phyloP scores from a whole-genome alignment of 257 asterid species.

The Scutellaria minor region DNA sequence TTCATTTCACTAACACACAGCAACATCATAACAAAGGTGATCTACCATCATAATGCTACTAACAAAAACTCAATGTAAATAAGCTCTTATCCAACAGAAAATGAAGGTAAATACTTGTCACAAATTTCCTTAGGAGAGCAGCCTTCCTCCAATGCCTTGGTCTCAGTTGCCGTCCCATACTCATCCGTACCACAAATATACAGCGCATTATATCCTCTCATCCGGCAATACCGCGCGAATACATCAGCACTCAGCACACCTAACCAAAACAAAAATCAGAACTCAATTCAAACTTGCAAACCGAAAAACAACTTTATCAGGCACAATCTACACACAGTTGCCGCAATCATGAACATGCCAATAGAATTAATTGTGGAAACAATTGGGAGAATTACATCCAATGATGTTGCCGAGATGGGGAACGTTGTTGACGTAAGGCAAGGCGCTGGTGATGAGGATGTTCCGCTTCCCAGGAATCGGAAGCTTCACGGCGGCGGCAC shows the following conservation, averaged over 20 bases:
- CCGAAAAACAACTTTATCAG: neutral
- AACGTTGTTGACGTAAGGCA: conserved; percentile 95
- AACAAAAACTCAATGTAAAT: conserved; percentile 19
- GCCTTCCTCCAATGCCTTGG: conserved; percentile 95
- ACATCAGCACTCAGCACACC: conserved; percentile 99
- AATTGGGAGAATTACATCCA: conserved; percentile 59
- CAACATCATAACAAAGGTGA: neutral
- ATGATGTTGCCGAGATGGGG: conserved; percentile 98
- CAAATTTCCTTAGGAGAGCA: conserved; percentile 84
- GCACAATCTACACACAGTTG: neutral
- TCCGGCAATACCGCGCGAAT: conserved; percentile 84
- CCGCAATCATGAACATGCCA: conserved; percentile 25
- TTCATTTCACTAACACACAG: conserved; percentile 10
- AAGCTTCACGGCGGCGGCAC: conserved; percentile 42
- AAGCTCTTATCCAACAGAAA: conserved; percentile 6
- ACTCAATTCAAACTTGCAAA: conserved; percentile 12
- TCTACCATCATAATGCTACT: neutral
- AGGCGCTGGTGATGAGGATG: conserved; percentile 85
- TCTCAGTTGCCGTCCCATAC: conserved; percentile 98
- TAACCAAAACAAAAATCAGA: conserved; percentile 35
- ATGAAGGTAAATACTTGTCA: conserved; percentile 65
- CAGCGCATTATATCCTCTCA: conserved; percentile 75
- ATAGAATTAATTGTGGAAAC: neutral
- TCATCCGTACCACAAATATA: conserved; percentile 97
- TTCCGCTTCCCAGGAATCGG: conserved; percentile 85